A percentile compares a stretch with the other conserved stretches of the same genome.
phyloP scores from a whole-genome alignment of 2,329 filamentous ascomycete genomes.

The Trichoderma sp. region DNA sequence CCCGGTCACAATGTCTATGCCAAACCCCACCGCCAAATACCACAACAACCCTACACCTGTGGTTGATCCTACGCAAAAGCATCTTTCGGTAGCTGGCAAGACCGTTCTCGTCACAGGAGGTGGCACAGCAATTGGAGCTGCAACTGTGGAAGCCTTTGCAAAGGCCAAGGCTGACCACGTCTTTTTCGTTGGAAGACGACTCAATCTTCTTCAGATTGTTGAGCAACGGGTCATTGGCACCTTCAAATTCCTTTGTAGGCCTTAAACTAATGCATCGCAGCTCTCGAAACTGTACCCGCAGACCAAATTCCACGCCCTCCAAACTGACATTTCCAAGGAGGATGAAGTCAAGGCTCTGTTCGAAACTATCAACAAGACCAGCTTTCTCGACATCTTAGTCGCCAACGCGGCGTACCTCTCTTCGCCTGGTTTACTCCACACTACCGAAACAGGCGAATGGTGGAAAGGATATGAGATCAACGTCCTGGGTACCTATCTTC shows the following conservation, averaged over 20 bases:
- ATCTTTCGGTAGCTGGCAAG: background rate
- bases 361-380: background rate
- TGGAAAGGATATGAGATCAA: conserved; percentile 13
- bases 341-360: background rate
- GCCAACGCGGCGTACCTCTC: conserved; percentile 1
- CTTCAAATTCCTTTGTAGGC: no score
- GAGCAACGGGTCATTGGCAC: background rate
- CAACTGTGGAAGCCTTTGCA: conserved; percentile 3
- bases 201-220: background rate
- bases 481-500: background rate
- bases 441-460: background rate
- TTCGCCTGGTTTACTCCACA: background rate
- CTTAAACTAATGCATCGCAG: background rate
- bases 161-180: conserved; percentile 2
- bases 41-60: background rate
- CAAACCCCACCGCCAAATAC: background rate
- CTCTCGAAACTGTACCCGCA: background rate
- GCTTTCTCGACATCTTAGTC: conserved; percentile 1
- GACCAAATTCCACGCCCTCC: background rate
- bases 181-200: background rate
- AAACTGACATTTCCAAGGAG: background rate
- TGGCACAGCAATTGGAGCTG: background rate
- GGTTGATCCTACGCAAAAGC: background rate
- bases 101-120: background rate
- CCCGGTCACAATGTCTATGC: background rate